Percentiles rank a stretch among this genome's conserved stretches.
Conservation (phyloP, 2,329 filamentous ascomycete species). For the Xylaria sp. region DNA sequence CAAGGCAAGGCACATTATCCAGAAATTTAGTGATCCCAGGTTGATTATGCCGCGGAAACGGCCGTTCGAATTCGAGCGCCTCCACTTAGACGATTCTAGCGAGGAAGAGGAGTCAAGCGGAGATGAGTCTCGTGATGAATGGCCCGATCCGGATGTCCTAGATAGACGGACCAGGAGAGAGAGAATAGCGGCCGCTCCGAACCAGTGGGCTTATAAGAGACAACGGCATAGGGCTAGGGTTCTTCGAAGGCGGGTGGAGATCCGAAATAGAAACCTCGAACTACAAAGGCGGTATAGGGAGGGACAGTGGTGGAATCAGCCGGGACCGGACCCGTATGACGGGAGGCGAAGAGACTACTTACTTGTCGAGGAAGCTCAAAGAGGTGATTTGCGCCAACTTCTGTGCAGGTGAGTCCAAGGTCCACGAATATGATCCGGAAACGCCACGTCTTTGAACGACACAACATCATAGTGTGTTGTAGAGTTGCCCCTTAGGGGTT, state of each 20-base stretch:
- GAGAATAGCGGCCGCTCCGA: background rate
- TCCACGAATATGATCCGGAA: background rate
- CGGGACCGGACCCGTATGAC: no score
- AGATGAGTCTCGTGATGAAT: constrained; percentile 18
- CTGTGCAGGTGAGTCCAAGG: constrained; percentile 12
- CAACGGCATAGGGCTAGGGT: background rate
- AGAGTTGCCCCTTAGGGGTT: background rate
- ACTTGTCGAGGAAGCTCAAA: no score
- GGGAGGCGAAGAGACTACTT: no score
- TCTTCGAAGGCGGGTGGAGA: no score
- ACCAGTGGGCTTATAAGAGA: background rate
- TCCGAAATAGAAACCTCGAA: no score
- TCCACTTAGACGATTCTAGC: constrained; percentile 19
- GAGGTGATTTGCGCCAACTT: constrained; percentile 27
- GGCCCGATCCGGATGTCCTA: background rate
- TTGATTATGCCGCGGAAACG: background rate
- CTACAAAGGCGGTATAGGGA: no score
- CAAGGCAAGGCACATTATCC: constrained; percentile 30
- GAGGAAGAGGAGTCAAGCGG: constrained; percentile 16
- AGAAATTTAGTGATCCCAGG: constrained; percentile 23
- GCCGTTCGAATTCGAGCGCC: background rate
- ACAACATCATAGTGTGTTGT: no score
- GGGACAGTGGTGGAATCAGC: no score
- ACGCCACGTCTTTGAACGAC: background rate
- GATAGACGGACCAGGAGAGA: background rate